Conservation (phyloP, 768 basidiomycete genomes). For the Chalciporus piperatus region DNA sequence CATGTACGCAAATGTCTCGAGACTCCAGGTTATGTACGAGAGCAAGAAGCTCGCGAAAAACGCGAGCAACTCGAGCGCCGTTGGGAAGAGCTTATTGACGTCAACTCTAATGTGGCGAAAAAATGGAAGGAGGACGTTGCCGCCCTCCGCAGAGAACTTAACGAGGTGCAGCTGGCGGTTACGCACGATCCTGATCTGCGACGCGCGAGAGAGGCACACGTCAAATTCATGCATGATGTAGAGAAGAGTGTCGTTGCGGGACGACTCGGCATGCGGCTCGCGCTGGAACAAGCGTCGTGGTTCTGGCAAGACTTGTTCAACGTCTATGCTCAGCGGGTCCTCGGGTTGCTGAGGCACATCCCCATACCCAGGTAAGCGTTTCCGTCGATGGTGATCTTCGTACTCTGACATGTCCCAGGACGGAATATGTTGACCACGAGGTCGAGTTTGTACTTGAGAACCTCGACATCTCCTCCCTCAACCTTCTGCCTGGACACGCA, state of each 20-base stretch:
- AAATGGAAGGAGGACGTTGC: conserved; percentile 55
- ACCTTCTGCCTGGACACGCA: conserved; percentile 64
- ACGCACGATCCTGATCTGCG: conserved; percentile 49
- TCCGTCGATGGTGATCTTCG: background rate
- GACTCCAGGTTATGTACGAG: conserved; percentile 50
- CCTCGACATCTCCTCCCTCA: conserved; percentile 64
- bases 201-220: conserved; percentile 46
- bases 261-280: conserved; percentile 45
- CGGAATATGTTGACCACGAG: conserved; percentile 66
- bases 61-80: conserved; percentile 45
- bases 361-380: conserved; percentile 63
- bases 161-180: conserved; percentile 44
- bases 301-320: conserved; percentile 82
- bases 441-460: conserved; percentile 76
- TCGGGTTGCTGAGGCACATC: conserved; percentile 52
- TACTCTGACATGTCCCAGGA: conserved; percentile 37
- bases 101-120: conserved; percentile 38
- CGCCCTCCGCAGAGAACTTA: conserved; percentile 42
- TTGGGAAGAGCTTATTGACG: conserved; percentile 50
- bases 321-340: conserved; percentile 65
- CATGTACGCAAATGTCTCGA: conserved; percentile 46
- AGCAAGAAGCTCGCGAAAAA: conserved; percentile 40
- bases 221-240: conserved; percentile 46
- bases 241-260: conserved; percentile 40
- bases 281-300: conserved; percentile 65